These are phyloP conservation scores for Dactylellina leptospora DNA, from an alignment of 2,329 filamentous ascomycete genomes.

Conservation along the genomic window DNA sequence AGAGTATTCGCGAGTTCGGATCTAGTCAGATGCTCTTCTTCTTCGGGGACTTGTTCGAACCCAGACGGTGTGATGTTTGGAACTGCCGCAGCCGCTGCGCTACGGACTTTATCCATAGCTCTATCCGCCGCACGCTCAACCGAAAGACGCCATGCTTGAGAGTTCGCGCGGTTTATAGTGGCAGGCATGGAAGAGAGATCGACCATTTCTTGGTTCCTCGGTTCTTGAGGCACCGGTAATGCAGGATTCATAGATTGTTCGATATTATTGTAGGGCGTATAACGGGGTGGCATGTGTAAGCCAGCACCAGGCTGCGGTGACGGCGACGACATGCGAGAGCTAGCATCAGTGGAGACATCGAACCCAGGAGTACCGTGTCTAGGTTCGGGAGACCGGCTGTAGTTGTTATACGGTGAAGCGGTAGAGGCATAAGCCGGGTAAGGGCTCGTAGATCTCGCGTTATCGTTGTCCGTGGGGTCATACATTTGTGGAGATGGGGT, in stretches of 20 bases:
- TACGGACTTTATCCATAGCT: conserved; percentile 49
- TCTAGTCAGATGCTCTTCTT: conserved; percentile 43
- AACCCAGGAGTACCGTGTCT: conserved; percentile 32
- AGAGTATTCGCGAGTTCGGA: conserved; percentile 43
- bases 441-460: conserved; percentile 28
- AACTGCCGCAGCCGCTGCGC: conserved; percentile 14
- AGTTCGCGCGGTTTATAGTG: conserved; percentile 47
- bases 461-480: conserved; percentile 46
- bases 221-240: conserved; percentile 10
- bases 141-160: conserved; percentile 44
- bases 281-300: conserved; percentile 49
- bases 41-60: conserved; percentile 44
- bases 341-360: conserved; percentile 46
- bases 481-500: conserved; percentile 34
- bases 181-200: conserved; percentile 37
- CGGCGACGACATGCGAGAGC: conserved; percentile 45
- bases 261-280: conserved; percentile 43
- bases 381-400: conserved; percentile 30
- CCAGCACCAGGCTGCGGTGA: conserved; percentile 35
- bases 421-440: conserved; percentile 24
- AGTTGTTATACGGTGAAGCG: conserved; percentile 37
- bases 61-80: conserved; percentile 10
- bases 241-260: too few species aligned
- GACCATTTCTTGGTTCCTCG: conserved; percentile 20
- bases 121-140: conserved; percentile 49